Evolutionary conservation across 805 yeast genomes (phyloP).

Genomic region (Candida insectorum): DNA sequence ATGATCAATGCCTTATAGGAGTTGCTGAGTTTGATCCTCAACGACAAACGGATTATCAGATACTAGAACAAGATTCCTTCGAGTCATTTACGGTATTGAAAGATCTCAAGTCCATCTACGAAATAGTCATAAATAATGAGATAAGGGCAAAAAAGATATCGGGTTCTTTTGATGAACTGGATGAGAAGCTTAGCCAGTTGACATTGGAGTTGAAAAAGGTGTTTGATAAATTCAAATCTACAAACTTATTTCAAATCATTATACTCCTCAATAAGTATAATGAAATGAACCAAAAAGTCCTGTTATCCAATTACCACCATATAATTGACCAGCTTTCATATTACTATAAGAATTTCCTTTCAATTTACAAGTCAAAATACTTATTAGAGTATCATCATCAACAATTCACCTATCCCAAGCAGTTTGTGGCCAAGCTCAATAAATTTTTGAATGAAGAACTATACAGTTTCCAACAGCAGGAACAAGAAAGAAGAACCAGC

Average conservation of each 20-base stretch:
- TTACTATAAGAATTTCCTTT: constrained; percentile 34
- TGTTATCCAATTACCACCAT: constrained; percentile 20
- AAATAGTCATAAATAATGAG: constrained; percentile 34
- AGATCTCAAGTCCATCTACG: constrained; percentile 39
- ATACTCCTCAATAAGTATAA: constrained; percentile 18
- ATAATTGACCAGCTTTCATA: constrained; percentile 26
- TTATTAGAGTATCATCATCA: constrained; percentile 38
- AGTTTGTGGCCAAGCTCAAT: constrained; percentile 27
- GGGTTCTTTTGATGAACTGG: constrained; percentile 11
- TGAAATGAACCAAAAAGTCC: constrained; percentile 12
- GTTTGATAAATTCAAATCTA: constrained; percentile 20
- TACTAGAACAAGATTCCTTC: constrained; percentile 48
- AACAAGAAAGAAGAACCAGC: constrained; percentile 27
- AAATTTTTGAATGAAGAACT: constrained; percentile 33
- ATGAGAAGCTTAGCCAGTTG: constrained; percentile 15
- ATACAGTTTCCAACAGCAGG: constrained; percentile 28
- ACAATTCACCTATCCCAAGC: constrained; percentile 35
- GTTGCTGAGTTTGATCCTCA: constrained; percentile 28
- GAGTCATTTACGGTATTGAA: constrained; percentile 57
- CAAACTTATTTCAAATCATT: constrained; percentile 22
- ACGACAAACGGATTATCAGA: constrained; percentile 30
- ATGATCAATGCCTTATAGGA: constrained; percentile 69
- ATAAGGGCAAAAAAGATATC: constrained; percentile 24
- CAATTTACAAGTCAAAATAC: constrained; percentile 32
- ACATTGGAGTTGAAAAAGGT: constrained; percentile 8